A percentile compares a stretch with the other conserved stretches of the same genome.
Evolutionary conservation across 2,329 filamentous ascomycete genomes (phyloP).

Genomic region (Colletotrichum musicola): DNA sequence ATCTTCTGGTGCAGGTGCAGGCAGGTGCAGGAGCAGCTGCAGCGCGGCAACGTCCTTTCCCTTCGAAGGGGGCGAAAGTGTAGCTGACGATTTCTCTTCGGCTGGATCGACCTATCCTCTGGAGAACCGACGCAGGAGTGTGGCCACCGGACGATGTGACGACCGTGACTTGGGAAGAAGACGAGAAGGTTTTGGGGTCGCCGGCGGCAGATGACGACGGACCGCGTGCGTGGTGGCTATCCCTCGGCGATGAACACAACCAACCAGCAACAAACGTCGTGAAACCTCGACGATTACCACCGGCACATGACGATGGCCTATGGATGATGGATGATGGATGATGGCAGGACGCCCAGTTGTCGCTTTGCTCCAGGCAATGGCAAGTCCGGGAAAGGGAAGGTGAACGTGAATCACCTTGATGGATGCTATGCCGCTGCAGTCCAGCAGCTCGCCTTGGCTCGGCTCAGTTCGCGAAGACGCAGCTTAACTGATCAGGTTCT

Average conservation of each 20-base stretch:
- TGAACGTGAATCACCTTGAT: background rate
- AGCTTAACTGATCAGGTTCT: constrained; percentile 26
- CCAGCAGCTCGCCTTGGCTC: constrained; percentile 4
- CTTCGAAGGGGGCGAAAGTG: background rate
- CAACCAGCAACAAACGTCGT: constrained; percentile 10
- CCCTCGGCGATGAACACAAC: background rate
- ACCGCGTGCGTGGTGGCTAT: constrained; percentile 2
- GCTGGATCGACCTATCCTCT: background rate
- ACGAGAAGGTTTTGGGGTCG: constrained; percentile 15
- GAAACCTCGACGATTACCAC: constrained; percentile 7
- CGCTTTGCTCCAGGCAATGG: background rate
- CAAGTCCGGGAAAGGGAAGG: constrained; percentile 1
- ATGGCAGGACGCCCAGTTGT: background rate
- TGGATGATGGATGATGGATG: constrained; percentile 3
- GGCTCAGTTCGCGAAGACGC: constrained; percentile 22
- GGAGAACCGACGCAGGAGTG: background rate
- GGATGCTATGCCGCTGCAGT: constrained; percentile 15
- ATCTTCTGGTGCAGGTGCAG: constrained; percentile 27
- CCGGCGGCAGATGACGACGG: constrained; percentile 20
- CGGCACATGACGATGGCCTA: constrained; percentile 1
- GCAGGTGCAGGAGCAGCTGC: constrained; percentile 16
- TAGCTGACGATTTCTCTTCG: constrained; percentile 6
- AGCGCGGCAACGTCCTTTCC: constrained; percentile 8
- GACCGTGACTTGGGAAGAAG: constrained; percentile 1
- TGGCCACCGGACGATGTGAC: constrained; percentile 13